These are phyloP conservation scores for Saccharomyces hybrid DNA, from an alignment of 1,139 yeast species.

Conservation along the genomic window DNA sequence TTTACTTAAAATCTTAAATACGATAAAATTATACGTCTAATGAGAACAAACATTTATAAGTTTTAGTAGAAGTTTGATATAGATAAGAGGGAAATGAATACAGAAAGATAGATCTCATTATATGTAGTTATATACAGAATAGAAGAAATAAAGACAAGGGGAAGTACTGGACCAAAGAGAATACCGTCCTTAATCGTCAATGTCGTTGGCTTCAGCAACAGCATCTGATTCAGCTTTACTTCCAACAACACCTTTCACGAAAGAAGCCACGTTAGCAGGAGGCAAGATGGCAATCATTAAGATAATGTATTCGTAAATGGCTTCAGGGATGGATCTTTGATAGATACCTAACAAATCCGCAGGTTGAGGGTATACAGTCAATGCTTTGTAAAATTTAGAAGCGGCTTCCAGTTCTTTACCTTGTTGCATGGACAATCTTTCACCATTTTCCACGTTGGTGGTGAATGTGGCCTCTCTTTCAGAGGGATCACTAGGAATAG, in stretches of 20 bases:
- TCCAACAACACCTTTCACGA: conserved; percentile 42
- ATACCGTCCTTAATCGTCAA: conserved; percentile 18
- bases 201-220: conserved; percentile 16
- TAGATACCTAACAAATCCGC: conserved; percentile 82
- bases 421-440: conserved; percentile 52
- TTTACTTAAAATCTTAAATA: not conserved
- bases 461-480: conserved; percentile 68
- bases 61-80: not conserved
- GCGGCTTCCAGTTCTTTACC: conserved; percentile 73
- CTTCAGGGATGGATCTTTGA: conserved; percentile 80
- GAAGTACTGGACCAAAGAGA: not conserved
- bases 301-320: conserved; percentile 72
- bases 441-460: conserved; percentile 79
- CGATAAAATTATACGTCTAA: not conserved
- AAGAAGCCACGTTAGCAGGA: conserved; percentile 70
- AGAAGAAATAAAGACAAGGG: conserved; percentile 1
- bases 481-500: conserved; percentile 63
- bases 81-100: not conserved
- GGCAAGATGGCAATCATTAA: conserved; percentile 87
- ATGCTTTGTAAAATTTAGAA: conserved; percentile 87
- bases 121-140: conserved; percentile 1
- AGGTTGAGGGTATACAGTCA: conserved; percentile 90
- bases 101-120: not conserved
- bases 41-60: not conserved
- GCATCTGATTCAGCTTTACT: conserved; percentile 17